A percentile compares a stretch with the other conserved stretches of the same genome.
These are phyloP conservation scores for Sporisorium scitamineum DNA, from an alignment of 1,284 basidiomycete species.

Conservation along the genomic window DNA sequence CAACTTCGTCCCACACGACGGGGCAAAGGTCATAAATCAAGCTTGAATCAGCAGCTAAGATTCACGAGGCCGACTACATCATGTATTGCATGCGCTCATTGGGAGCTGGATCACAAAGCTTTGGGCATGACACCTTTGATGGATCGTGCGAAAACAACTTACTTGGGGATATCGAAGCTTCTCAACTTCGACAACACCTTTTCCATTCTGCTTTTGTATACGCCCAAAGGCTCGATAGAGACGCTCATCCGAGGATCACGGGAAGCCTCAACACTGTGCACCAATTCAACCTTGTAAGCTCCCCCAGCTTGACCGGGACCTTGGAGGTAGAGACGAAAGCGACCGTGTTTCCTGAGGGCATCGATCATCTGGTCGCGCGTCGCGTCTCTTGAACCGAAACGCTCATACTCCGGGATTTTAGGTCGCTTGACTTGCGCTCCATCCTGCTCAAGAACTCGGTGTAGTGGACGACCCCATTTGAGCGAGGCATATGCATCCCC, in stretches of 20 bases:
- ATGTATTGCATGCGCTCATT: too few relatives aligned
- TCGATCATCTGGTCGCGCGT: neutral
- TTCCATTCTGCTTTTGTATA: too few relatives aligned
- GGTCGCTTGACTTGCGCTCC: neutral
- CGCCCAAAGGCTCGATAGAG: neutral
- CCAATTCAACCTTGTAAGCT: neutral
- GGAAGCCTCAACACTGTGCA: neutral
- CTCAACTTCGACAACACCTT: too few relatives aligned
- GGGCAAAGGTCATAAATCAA: too few relatives aligned
- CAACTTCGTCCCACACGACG: too few relatives aligned
- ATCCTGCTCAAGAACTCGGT: neutral
- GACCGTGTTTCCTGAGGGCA: neutral
- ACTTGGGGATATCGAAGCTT: too few relatives aligned
- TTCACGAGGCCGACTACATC: too few relatives aligned
- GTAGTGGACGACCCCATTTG: neutral
- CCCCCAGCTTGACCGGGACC: neutral
- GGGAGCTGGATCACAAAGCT: too few relatives aligned
- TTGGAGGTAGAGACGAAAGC: neutral
- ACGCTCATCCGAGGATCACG: neutral
- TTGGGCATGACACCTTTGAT: too few relatives aligned
- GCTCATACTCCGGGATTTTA: neutral
- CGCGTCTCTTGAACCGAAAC: neutral
- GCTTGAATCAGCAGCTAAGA: too few relatives aligned
- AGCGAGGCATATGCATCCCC: neutral
- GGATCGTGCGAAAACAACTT: too few relatives aligned